Conservation (phyloP, 2,329 filamentous ascomycete species). For the Pleurostoma richardsiae region DNA sequence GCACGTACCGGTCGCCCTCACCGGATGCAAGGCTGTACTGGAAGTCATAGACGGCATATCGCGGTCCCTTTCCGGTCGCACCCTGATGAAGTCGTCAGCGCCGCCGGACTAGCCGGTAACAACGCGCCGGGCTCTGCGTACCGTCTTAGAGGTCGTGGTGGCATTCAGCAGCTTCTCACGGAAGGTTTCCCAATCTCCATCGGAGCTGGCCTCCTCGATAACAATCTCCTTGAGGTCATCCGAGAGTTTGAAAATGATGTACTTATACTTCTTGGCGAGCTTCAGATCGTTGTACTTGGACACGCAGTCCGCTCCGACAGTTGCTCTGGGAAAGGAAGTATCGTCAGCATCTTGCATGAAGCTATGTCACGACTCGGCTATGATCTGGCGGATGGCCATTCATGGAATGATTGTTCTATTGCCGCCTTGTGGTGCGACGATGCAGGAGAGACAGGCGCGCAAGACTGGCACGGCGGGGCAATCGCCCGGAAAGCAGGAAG, state of each 20-base stretch:
- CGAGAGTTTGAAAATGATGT: slow-evolving; percentile 83
- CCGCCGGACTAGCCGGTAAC: slow-evolving; percentile 3
- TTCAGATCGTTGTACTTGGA: slow-evolving; percentile 74
- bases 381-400: background rate
- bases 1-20: slow-evolving; percentile 63
- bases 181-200: slow-evolving; percentile 67
- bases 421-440: background rate
- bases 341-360: slow-evolving; percentile 2
- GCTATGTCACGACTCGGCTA: background rate
- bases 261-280: slow-evolving; percentile 77
- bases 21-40: slow-evolving; percentile 68
- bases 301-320: slow-evolving; percentile 68
- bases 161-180: slow-evolving; percentile 71
- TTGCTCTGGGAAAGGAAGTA: slow-evolving; percentile 48
- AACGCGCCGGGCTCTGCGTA: slow-evolving; percentile 27
- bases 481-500: slow-evolving; percentile 13
- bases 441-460: background rate
- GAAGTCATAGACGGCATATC: slow-evolving; percentile 84
- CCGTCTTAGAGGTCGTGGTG: slow-evolving; percentile 66
- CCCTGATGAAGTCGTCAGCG: slow-evolving; percentile 35
- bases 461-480: background rate
- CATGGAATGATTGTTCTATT: no score
- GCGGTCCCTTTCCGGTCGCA: slow-evolving; percentile 57
- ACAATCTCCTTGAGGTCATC: slow-evolving; percentile 80
- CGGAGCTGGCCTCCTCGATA: slow-evolving; percentile 66